These are phyloP conservation scores for Arctostaphylos glauca DNA, from an alignment of 148 eudicot genomes.

Conservation along the genomic window DNA sequence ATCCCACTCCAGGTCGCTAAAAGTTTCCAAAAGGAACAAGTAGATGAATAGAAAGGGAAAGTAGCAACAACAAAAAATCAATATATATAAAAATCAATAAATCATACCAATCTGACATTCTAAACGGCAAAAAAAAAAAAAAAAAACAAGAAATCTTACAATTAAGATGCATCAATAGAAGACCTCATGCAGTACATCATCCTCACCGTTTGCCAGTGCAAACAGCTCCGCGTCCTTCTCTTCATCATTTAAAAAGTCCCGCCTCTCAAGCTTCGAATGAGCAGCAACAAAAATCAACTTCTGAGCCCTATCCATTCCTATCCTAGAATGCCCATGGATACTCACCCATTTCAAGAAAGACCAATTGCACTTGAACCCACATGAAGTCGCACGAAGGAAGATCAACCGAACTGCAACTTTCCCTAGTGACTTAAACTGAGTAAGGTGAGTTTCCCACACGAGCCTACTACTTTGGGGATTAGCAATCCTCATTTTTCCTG, in stretches of 20 bases:
- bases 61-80: neutral
- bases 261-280: constrained; percentile 67
- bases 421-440: constrained; percentile 73
- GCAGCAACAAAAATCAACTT: constrained; percentile 85
- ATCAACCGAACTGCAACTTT: constrained; percentile 85
- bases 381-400: constrained; percentile 80
- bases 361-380: constrained; percentile 61
- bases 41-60: constrained; percentile 21
- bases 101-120: constrained; percentile 38
- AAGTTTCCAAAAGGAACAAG: constrained; percentile 29
- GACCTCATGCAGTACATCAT: constrained; percentile 74
- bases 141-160: constrained; percentile 35
- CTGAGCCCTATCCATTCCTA: constrained; percentile 65
- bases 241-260: constrained; percentile 63
- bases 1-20: constrained; percentile 31
- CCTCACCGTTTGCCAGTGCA: constrained; percentile 66
- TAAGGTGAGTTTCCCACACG: constrained; percentile 92
- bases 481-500: constrained; percentile 81
- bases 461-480: constrained; percentile 93
- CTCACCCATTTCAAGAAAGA: constrained; percentile 58
- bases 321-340: constrained; percentile 48
- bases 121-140: neutral
- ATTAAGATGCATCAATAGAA: constrained; percentile 70
- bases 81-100: constrained; percentile 43
- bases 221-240: constrained; percentile 77